A percentile compares a stretch with the other conserved stretches of the same genome.
Conservation (phyloP, 2,329 filamentous ascomycete genomes). For the Rhinocladiella similis region DNA sequence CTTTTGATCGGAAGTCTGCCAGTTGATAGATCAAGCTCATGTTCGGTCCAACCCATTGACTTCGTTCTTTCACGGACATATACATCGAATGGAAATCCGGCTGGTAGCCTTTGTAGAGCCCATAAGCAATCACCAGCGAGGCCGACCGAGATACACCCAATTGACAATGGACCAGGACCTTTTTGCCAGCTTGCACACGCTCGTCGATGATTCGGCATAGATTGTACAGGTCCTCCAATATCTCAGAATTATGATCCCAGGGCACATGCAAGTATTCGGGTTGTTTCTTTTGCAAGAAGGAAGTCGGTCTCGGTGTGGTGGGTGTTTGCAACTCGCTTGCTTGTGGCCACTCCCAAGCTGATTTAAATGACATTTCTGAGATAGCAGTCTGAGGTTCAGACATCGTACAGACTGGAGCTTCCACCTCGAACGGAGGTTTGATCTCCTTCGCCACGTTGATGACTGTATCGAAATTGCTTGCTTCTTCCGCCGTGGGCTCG, state of each 20-base stretch:
- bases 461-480: constrained; percentile 61
- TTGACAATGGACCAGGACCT: constrained; percentile 65
- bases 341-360: constrained; percentile 45
- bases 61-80: constrained; percentile 62
- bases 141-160: constrained; percentile 66
- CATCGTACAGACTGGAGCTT: constrained; percentile 33
- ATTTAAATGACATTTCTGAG: constrained; percentile 51
- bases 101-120: constrained; percentile 62
- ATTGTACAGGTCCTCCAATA: constrained; percentile 61
- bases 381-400: constrained; percentile 45
- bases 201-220: constrained; percentile 64
- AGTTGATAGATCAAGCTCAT: constrained; percentile 70
- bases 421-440: constrained; percentile 55
- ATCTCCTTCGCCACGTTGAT: constrained; percentile 68
- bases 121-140: constrained; percentile 66
- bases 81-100: constrained; percentile 66
- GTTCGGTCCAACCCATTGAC: constrained; percentile 68
- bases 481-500: constrained; percentile 62
- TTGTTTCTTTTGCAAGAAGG: constrained; percentile 11
- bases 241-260: constrained; percentile 69
- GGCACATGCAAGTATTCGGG: constrained; percentile 66
- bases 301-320: constrained; percentile 23
- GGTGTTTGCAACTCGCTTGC: constrained; percentile 33
- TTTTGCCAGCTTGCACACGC: constrained; percentile 56
- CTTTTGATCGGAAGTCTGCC: constrained; percentile 58